These are phyloP conservation scores for Trichoderma gracile DNA, from an alignment of 2,329 filamentous ascomycete genomes.

Conservation along the genomic window DNA sequence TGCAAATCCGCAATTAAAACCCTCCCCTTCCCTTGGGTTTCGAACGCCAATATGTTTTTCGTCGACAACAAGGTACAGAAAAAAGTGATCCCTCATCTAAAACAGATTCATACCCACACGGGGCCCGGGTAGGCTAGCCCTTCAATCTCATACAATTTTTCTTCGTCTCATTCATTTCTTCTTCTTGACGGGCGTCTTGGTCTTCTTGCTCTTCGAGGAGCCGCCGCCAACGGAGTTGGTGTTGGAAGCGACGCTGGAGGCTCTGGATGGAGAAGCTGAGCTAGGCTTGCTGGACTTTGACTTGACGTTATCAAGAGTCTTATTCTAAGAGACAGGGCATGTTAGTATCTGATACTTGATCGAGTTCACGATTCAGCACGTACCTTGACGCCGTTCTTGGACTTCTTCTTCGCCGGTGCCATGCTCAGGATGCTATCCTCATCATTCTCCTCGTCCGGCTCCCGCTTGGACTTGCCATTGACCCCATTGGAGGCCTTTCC, in stretches of 20 bases:
- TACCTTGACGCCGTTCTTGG: slow-evolving; percentile 86
- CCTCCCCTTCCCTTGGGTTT: background rate
- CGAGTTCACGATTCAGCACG: background rate
- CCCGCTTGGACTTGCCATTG: slow-evolving; percentile 72
- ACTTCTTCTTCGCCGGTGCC: slow-evolving; percentile 91
- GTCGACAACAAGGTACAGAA: background rate
- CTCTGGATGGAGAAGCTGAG: slow-evolving; percentile 76
- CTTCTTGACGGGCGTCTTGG: slow-evolving; percentile 34
- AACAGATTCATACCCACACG: too few relatives aligned
- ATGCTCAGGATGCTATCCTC: slow-evolving; percentile 78
- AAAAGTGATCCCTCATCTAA: slow-evolving; percentile 13
- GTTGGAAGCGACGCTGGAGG: slow-evolving; percentile 83
- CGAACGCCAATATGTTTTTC: slow-evolving; percentile 9
- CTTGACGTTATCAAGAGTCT: slow-evolving; percentile 87
- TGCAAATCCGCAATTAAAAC: slow-evolving; percentile 4
- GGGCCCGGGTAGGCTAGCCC: too few relatives aligned
- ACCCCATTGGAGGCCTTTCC: slow-evolving; percentile 57
- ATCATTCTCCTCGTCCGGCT: slow-evolving; percentile 78
- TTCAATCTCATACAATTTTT: too few relatives aligned
- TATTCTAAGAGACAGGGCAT: slow-evolving; percentile 65
- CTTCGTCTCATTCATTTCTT: slow-evolving; percentile 34
- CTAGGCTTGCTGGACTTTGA: slow-evolving; percentile 76
- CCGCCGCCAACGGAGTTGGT: slow-evolving; percentile 53
- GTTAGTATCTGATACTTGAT: slow-evolving; percentile 4
- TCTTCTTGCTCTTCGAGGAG: slow-evolving; percentile 54